Conservation (phyloP, 495 filamentous ascomycete species). For the Podospora australis region DNA sequence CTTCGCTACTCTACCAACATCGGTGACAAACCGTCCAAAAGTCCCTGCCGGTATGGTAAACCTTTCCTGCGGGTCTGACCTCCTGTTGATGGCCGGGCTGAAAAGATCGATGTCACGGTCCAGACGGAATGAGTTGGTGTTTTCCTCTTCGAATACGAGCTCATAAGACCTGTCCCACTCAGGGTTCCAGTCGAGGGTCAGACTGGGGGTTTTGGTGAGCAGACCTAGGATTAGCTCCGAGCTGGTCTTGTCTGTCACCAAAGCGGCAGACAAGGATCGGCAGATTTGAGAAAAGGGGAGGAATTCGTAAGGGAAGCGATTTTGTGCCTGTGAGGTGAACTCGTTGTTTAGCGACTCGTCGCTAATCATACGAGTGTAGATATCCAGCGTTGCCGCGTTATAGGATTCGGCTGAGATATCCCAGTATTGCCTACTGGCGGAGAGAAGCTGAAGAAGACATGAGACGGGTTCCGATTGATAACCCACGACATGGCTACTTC, state of each 20-base stretch:
- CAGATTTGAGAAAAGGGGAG: conserved; percentile 61
- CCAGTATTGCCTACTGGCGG: conserved; percentile 50
- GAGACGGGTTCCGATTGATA: conserved; percentile 63
- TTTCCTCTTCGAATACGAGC: conserved; percentile 75
- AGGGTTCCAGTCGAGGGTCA: conserved; percentile 64
- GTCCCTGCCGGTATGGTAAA: conserved; percentile 57
- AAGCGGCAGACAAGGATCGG: conserved; percentile 31
- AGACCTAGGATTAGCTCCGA: conserved; percentile 46
- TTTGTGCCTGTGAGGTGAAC: conserved; percentile 56
- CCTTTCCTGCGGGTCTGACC: conserved; percentile 28
- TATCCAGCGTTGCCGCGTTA: conserved; percentile 39
- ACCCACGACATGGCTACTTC: conserved; percentile 48
- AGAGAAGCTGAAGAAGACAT: conserved; percentile 55
- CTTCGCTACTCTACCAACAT: conserved; percentile 44
- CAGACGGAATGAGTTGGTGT: conserved; percentile 59
- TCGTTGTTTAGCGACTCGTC: conserved; percentile 48
- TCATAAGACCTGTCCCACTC: conserved; percentile 50
- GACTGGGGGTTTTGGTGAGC: conserved; percentile 56
- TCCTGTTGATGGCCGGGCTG: conserved; percentile 24
- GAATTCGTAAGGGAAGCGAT: conserved; percentile 81
- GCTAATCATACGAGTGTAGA: conserved; percentile 44
- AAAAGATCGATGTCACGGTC: conserved; percentile 49
- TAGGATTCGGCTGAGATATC: conserved; percentile 34
- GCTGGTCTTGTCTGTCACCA: conserved; percentile 41
- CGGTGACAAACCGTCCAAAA: conserved; percentile 61